Base-by-base conservation (phyloP, 1,284 basidiomycete species). In the Malassezia vespertilionis region DNA sequence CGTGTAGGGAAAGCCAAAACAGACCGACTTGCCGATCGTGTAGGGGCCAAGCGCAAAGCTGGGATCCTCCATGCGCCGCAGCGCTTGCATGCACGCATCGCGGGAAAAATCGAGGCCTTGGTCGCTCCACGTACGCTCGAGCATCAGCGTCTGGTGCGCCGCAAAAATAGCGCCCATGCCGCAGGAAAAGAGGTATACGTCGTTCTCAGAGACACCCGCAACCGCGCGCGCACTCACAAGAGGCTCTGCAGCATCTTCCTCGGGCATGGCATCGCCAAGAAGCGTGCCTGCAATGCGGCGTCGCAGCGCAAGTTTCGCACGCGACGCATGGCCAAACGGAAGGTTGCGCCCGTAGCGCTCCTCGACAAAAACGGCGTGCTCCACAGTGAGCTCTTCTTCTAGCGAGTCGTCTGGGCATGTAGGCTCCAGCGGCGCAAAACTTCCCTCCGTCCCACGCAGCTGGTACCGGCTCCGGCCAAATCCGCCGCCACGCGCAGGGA, bases 151-250 rank as follows among this genome's bases (percentile, higher is more conserved):
- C 61, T 86, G 80, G 68, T 93, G 88, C 0, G 88, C 83, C 64
- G 79, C 82, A 82, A 84, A 96, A 53, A 96, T 93, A 3, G 90
- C 85, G 27, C 82, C 75, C 90, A 96, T 96, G 9, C 90, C 90
- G 1, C 81, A 80, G 0, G 86, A 80, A 63, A 79, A 89, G 7
- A 96, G 75, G 71, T 79, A 95, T 0, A 96, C 89, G 58, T 95
- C 89, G 33, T 83, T 75, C 66, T 90, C 87, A 26, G 48, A 43
- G 49, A 72, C 48, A 11, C 56, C 57, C 0, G 57, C 60, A 10
- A 60, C 64, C 10, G 47, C 40, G 2, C 65, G 53, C 5, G 53
- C 51, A 7, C 60, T 56, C 11, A 54, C 50, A n/a, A n/a, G n/a
- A n/a, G n/a, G n/a, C n/a, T n/a, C n/a, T n/a, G n/a, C n/a, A 11